These are phyloP conservation scores for Carex parvula DNA, from an alignment of 176 grass and related monocot genomes.

Conservation along the genomic window DNA sequence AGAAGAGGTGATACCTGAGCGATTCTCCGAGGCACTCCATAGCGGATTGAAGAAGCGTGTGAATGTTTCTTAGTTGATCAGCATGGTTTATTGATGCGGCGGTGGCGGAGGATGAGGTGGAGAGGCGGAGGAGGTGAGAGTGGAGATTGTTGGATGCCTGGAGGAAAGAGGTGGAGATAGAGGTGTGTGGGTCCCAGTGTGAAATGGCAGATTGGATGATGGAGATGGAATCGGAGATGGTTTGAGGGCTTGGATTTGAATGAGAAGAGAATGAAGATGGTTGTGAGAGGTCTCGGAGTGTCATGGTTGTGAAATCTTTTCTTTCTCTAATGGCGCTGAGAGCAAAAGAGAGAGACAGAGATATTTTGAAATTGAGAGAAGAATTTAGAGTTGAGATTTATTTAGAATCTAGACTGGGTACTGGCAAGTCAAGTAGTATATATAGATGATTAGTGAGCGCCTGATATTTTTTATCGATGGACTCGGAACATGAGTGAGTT, in stretches of 20 bases:
- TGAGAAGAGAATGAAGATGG: neutral
- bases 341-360: no score
- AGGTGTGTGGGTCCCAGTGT: constrained; percentile 36
- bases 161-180: constrained; percentile 35
- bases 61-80: constrained; percentile 33
- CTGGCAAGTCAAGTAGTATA: no score
- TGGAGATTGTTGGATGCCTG: constrained; percentile 47
- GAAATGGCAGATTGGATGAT: constrained; percentile 27
- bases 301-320: no score
- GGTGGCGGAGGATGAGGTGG: constrained; percentile 39
- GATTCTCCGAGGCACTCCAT: constrained; percentile 45
- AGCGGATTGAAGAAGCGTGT: constrained; percentile 48
- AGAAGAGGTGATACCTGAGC: constrained; percentile 30
- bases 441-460: no score
- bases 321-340: no score
- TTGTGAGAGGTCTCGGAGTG: neutral
- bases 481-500: no score
- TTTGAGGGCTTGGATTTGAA: neutral
- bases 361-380: no score
- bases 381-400: no score
- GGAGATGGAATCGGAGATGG: constrained; percentile 37
- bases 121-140: constrained; percentile 47
- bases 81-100: neutral
- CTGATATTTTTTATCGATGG: no score
- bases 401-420: no score